Evolutionary conservation across 2,329 filamentous ascomycete genomes (phyloP).

Genomic region (Nigrospora oryzae): DNA sequence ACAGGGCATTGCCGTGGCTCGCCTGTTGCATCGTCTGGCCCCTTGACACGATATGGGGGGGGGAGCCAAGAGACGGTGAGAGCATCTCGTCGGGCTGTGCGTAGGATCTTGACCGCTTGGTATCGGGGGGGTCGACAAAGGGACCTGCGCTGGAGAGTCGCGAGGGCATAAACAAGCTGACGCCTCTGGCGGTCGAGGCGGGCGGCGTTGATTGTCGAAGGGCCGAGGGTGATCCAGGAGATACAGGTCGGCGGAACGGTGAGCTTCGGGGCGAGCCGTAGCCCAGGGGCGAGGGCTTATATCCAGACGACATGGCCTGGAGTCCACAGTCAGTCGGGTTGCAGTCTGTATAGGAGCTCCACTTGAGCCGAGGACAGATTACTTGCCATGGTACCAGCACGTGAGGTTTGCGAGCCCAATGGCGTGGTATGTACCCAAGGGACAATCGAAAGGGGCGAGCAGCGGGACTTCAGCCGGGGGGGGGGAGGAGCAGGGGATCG

Average conservation of each 20-base stretch:
- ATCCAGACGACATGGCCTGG: slow-evolving; percentile 47
- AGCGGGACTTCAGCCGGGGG: too few relatives aligned
- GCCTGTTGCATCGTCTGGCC: slow-evolving; percentile 24
- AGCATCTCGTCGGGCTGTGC: slow-evolving; percentile 10
- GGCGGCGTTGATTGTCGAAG: slow-evolving; percentile 58
- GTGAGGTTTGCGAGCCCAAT: neutral
- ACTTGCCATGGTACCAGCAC: neutral
- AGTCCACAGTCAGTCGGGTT: slow-evolving; percentile 13
- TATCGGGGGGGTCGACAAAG: slow-evolving; percentile 28
- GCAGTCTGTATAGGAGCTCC: neutral
- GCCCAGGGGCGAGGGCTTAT: slow-evolving; percentile 64
- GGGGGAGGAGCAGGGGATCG: too few relatives aligned
- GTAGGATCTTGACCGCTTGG: slow-evolving; percentile 12
- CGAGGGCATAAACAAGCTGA: slow-evolving; percentile 35
- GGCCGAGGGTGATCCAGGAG: slow-evolving; percentile 56
- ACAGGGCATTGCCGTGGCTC: slow-evolving; percentile 47
- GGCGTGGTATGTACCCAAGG: too few relatives aligned
- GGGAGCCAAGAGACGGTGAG: slow-evolving; percentile 20
- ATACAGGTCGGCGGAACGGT: slow-evolving; percentile 54
- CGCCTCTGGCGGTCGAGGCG: slow-evolving; percentile 47
- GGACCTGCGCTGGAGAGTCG: slow-evolving; percentile 28
- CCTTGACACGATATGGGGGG: slow-evolving; percentile 21
- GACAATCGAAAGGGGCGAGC: too few relatives aligned
- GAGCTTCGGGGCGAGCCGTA: slow-evolving; percentile 63
- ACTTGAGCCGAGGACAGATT: neutral